Evolutionary conservation across 2,329 filamentous ascomycete species (phyloP).

Genomic region (Xylariaceae sp.): DNA sequence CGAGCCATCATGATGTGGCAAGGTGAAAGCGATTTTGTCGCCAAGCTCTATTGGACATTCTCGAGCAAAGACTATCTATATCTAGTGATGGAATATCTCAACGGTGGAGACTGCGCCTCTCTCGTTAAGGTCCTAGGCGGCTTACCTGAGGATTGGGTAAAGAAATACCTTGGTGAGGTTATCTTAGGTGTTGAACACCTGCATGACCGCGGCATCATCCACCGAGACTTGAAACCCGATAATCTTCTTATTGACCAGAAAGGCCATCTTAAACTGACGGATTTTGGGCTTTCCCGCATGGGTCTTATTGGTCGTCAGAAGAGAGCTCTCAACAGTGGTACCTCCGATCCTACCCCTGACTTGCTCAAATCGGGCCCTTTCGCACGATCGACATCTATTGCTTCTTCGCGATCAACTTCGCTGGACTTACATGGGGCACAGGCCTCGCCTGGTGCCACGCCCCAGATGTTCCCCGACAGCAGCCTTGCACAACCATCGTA

Average conservation of each 20-base stretch:
- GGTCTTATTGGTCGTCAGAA: constrained; percentile 95
- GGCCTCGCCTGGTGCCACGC: constrained; percentile 80
- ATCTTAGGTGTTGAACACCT: constrained; percentile 96
- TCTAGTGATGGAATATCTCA: constrained; percentile 98
- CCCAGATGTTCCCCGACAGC: constrained; percentile 79
- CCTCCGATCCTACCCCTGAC: constrained; percentile 84
- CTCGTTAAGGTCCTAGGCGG: constrained; percentile 92
- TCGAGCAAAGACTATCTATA: constrained; percentile 99
- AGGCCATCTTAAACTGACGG: constrained; percentile 93
- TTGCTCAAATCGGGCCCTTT: constrained; percentile 91
- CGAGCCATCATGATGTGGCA: constrained; percentile 99
- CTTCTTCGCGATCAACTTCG: constrained; percentile 88
- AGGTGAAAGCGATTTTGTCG: constrained; percentile 97
- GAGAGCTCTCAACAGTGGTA: constrained; percentile 74
- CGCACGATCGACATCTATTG: constrained; percentile 76
- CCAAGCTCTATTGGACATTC: constrained; percentile 99
- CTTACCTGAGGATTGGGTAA: constrained; percentile 94
- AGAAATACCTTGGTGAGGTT: constrained; percentile 95
- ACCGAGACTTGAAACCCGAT: constrained; percentile 94
- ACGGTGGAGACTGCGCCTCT: constrained; percentile 94
- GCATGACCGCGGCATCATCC: constrained; percentile 90
- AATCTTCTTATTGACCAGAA: constrained; percentile 96
- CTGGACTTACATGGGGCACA: constrained; percentile 75
- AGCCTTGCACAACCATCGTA: constrained; percentile 85
- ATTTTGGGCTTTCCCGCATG: constrained; percentile 97